Conservation (phyloP, 2,329 filamentous ascomycete genomes). For the Botryotinia calthae region DNA sequence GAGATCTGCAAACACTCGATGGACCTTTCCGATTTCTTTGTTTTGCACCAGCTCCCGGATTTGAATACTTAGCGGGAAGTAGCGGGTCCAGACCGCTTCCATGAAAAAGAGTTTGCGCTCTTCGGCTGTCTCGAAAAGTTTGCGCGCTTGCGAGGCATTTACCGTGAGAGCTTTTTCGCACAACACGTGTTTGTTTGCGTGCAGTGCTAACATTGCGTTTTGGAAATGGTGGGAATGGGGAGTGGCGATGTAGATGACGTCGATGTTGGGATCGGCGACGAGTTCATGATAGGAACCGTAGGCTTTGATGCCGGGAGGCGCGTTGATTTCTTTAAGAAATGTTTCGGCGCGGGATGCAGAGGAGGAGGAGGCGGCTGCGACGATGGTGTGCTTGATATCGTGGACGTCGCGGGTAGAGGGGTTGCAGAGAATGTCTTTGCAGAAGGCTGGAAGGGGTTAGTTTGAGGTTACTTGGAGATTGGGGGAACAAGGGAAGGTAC, state of each 20-base stretch:
- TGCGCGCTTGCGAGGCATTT: constrained; percentile 62
- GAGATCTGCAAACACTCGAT: constrained; percentile 42
- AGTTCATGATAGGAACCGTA: constrained; percentile 67
- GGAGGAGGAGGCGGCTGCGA: constrained; percentile 63
- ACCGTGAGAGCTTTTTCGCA: constrained; percentile 73
- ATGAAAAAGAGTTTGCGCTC: constrained; percentile 60
- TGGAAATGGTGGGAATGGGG: constrained; percentile 74
- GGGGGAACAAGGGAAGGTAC: constrained; percentile 22
- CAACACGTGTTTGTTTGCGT: constrained; percentile 66
- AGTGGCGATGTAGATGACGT: constrained; percentile 69
- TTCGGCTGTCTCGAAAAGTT: constrained; percentile 57
- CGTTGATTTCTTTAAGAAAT: constrained; percentile 58
- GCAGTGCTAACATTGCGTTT: constrained; percentile 62
- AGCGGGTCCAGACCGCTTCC: constrained; percentile 70
- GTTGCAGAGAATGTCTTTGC: constrained; percentile 62
- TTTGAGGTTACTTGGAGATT: constrained; percentile 13
- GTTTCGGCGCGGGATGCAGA: constrained; percentile 57
- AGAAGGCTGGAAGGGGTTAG: constrained; percentile 46
- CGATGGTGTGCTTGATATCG: constrained; percentile 60
- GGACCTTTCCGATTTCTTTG: constrained; percentile 44
- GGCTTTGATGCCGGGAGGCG: constrained; percentile 56
- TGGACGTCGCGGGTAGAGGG: constrained; percentile 56
- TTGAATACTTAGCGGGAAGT: constrained; percentile 64
- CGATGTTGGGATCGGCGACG: constrained; percentile 61
- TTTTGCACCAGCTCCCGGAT: constrained; percentile 49